These are phyloP conservation scores for Pyricularia sp. DNA, from an alignment of 2,329 filamentous ascomycete genomes.

Conservation along the genomic window DNA sequence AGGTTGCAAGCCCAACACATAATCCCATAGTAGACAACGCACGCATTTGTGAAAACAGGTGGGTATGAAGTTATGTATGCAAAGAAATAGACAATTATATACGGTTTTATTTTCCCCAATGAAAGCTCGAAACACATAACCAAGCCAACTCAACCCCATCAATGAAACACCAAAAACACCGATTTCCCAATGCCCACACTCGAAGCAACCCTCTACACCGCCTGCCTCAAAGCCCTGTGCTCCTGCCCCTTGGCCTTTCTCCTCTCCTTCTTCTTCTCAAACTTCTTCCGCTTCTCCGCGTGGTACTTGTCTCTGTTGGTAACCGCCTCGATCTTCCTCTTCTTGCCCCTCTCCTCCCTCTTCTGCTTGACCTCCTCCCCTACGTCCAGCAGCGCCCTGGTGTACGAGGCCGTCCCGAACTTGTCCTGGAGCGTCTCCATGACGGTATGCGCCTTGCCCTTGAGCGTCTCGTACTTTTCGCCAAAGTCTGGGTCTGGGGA, in stretches of 20 bases:
- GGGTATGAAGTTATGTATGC: not conserved
- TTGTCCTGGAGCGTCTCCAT: conserved; percentile 77
- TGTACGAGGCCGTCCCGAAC: conserved; percentile 68
- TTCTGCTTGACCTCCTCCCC: conserved; percentile 59
- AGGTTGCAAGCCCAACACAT: no score
- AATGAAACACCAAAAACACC: not conserved
- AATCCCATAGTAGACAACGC: not conserved
- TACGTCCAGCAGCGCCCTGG: conserved; percentile 59
- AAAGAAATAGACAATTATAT: not conserved
- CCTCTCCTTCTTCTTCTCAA: conserved; percentile 71
- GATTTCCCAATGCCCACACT: not conserved
- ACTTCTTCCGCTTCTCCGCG: conserved; percentile 67
- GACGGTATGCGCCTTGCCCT: conserved; percentile 59
- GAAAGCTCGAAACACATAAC: not conserved
- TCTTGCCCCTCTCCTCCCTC: conserved; percentile 61
- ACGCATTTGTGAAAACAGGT: not conserved
- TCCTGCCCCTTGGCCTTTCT: conserved; percentile 67
- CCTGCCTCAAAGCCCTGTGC: conserved; percentile 57
- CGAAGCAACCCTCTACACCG: conserved; percentile 37
- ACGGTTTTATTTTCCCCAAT: not conserved
- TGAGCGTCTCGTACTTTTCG: conserved; percentile 55
- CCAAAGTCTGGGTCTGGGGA: conserved; percentile 60
- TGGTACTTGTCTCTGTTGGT: conserved; percentile 67
- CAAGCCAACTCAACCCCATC: not conserved
- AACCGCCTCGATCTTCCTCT: conserved; percentile 83